Evolutionary conservation across 2,329 filamentous ascomycete genomes (phyloP), one percentile per base, ranked within the genome.

Genomic region (Phialemonium atrogriseum): DNA sequence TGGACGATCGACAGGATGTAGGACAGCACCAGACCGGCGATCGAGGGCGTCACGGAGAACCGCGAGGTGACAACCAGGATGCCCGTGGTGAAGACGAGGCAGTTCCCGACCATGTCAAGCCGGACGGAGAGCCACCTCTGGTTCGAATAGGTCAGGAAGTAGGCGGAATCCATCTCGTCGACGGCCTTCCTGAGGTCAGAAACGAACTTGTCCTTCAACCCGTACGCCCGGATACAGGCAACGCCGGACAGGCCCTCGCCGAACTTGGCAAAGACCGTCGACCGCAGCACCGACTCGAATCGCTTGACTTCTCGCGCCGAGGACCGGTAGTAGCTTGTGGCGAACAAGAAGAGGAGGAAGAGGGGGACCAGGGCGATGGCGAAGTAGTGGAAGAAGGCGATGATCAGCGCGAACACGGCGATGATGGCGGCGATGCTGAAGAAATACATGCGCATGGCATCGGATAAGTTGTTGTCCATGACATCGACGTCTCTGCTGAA

Each of bases 401-500:
- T 91, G 60, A 94, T 93, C 43, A 96, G 69, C 24, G 79, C 76
- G 51, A 95, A 94, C 21, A 94, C 84, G 5, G 83, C 79, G 2
- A 80, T 64, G 43, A 94, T 87, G 71, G 82, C 85, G 23, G 75
- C 80, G 45, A 94, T 60, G 2, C 86, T 94, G 46, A 95, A 63
- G 47, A 88, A 80, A 62, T 89, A 95, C 78, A 95, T 94, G 42
- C 89, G 77, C 59, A 95, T 85, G 4, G 85, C 81, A 47, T 95
- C 89, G 0, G 82, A 82, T 25, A 95, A 62, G 36, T 79, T 85
- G 55, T 94, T 94, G 60, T 96, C 91, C 86, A 96, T 93, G 35
- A 91, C 85, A 49, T 95, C 86, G 24, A 96, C 84, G 49, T 98
- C 91, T 45, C 89, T 82, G 19, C 86, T 93, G 59, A 96, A 96